These are phyloP conservation scores for Crotalaria pallida DNA, from an alignment of 306 rosid species.

Conservation along the genomic window DNA sequence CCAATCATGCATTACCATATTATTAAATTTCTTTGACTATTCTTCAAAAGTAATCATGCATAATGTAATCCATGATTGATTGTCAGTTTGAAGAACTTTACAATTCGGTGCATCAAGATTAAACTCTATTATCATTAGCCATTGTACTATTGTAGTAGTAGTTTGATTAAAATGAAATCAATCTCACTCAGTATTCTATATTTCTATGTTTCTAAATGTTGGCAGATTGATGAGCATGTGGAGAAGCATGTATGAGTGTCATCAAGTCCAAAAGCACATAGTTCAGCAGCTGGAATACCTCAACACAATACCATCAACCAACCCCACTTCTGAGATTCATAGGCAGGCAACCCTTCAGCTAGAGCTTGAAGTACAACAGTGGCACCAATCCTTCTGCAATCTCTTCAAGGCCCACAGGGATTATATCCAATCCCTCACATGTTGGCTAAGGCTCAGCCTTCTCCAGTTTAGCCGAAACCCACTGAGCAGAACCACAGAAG, in stretches of 20 bases:
- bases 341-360: constrained; percentile 88
- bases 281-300: constrained; percentile 93
- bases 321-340: constrained; percentile 87
- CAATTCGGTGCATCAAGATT: no score
- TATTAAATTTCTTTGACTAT: no score
- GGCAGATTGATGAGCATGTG: constrained; percentile 95
- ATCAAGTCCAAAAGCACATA: constrained; percentile 93
- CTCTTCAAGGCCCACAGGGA: constrained; percentile 76
- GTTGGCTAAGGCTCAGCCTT: constrained; percentile 93
- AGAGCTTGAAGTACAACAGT: constrained; percentile 85
- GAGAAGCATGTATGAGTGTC: constrained; percentile 97
- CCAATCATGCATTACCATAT: no score
- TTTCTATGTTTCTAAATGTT: background rate
- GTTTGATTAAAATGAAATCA: background rate
- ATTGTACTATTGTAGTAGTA: background rate
- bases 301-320: constrained; percentile 63
- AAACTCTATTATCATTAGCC: background rate
- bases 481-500: constrained; percentile 46
- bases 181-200: background rate
- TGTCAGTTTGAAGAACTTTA: no score
- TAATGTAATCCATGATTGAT: no score
- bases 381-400: constrained; percentile 87
- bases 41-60: no score
- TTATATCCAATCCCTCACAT: constrained; percentile 75
- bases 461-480: constrained; percentile 66